Evolutionary conservation across 805 yeast species (phyloP).

Genomic region (Wickerhamomyces subpelliculosus): DNA sequence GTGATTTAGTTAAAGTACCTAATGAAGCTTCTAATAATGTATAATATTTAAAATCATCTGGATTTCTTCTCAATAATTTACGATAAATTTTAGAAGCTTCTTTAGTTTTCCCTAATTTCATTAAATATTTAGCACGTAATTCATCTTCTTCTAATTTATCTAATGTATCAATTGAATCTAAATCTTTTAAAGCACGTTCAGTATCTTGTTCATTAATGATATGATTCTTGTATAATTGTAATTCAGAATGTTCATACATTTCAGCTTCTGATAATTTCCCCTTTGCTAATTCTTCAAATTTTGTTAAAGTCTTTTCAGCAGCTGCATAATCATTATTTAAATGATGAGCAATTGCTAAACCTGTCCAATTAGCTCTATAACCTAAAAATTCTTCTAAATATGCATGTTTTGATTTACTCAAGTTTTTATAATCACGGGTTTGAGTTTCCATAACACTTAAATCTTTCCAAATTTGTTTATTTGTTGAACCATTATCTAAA

Average conservation of each 20-base stretch:
- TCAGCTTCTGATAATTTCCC: conserved; percentile 64
- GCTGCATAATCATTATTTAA: conserved; percentile 57
- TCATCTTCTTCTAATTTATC: conserved; percentile 63
- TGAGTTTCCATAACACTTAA: conserved; percentile 76
- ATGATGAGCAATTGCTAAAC: conserved; percentile 79
- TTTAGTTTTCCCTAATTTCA: conserved; percentile 45
- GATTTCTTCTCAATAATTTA: conserved; percentile 72
- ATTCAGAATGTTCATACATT: conserved; percentile 74
- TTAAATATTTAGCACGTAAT: conserved; percentile 55
- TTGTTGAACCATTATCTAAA: conserved; percentile 68
- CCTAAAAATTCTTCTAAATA: conserved; percentile 73
- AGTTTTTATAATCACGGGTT: conserved; percentile 59
- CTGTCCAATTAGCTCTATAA: conserved; percentile 86
- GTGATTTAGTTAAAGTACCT: conserved; percentile 40
- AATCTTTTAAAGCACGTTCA: conserved; percentile 45
- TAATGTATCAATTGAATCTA: conserved; percentile 43
- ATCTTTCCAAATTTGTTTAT: conserved; percentile 76
- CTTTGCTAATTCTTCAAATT: conserved; percentile 68
- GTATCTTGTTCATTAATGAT: conserved; percentile 51
- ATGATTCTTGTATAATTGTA: conserved; percentile 64
- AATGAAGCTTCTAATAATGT: conserved; percentile 58
- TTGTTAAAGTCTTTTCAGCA: conserved; percentile 65
- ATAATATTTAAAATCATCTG: conserved; percentile 70
- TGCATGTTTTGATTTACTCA: conserved; percentile 56
- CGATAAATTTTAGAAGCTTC: conserved; percentile 70